These are phyloP conservation scores for Polysphondylium violaceum DNA, from an alignment of 78 protist genomes.

Conservation along the genomic window DNA sequence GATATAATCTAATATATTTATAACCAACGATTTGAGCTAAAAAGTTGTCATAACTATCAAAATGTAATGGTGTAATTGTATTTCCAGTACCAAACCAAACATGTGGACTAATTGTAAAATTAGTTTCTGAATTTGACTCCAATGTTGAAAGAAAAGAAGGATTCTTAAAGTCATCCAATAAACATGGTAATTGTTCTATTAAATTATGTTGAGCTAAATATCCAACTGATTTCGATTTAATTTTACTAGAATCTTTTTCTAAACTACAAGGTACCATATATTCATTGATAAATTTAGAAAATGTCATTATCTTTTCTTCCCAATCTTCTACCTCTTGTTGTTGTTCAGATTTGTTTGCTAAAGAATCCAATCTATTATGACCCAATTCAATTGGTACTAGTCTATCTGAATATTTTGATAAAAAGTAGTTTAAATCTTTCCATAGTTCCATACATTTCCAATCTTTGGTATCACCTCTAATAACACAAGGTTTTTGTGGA, in stretches of 20 bases:
- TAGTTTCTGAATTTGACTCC: constrained; percentile 2
- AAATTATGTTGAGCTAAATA: constrained; percentile 57
- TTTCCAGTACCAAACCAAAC: constrained; percentile 84
- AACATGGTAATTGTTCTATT: constrained; percentile 34
- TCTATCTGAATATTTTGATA: constrained; percentile 13
- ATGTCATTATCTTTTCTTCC: constrained; percentile 43
- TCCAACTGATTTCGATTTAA: constrained; percentile 3
- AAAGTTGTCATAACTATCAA: constrained; percentile 80
- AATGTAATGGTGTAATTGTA: constrained; percentile 86
- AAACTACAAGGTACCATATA: constrained; percentile 43
- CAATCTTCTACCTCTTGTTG: constrained; percentile 11
- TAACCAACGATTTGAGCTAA: constrained; percentile 82
- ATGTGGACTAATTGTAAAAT: constrained; percentile 29
- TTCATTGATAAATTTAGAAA: constrained; percentile 20
- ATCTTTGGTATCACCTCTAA: constrained; percentile 22
- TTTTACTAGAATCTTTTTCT: not conserved
- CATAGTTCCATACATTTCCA: constrained; percentile 47
- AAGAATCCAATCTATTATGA: constrained; percentile 42
- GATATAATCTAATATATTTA: constrained; percentile 83
- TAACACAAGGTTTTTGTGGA: constrained; percentile 8
- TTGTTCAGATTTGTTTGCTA: not conserved
- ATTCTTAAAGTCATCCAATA: constrained; percentile 10
- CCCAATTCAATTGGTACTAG: constrained; percentile 47
- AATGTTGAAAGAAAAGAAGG: not conserved
- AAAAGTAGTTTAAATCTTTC: constrained; percentile 49